Base-by-base conservation (phyloP, 257 asterid species). In the Knoxia roxburghii region DNA sequence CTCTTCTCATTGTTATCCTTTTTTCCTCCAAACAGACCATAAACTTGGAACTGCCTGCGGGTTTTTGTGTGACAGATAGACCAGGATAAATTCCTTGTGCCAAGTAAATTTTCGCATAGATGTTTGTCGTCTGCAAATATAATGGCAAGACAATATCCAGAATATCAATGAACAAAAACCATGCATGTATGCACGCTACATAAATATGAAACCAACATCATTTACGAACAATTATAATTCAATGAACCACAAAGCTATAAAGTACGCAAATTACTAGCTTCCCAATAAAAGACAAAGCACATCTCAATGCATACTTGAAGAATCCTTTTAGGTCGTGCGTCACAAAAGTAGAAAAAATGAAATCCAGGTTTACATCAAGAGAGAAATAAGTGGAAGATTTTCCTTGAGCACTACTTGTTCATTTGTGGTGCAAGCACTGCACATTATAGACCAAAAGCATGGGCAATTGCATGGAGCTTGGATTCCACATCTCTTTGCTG, bases 11-110 rank as follows among this genome's bases (percentile, higher is more conserved):
- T 79, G 64, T 30, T 73, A 51, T 85, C 89, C 75, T 86, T 88
- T 75, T 85, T 87, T 23, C 96, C 91, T 15, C 98, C 98, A 84
- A 91, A 91, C 75, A 91, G 81, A 43, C 85, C 87, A 63, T 76
- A 72, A 76, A 91, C 82, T 48, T 72, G 76, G 43, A 85, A 81
- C 71, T 87, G 82, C 69, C 82, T 82, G 33, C 30, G 76, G 41
- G 49, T 49, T 41, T 68, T 76, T 63, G 68, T 77, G 30, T 41
- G 64, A 65, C 27, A 29, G 30, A 53, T 58, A 62, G 59, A 49
- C 66, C 69, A 62, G 35, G 84, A 61, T 37, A 30, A 64, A 27
- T 68, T 73, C 72, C 73, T 21, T 40, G 60, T 64, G 60, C 62
- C 68, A 49, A 68, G 64, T 24, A 41, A 68, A 61, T 58, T 66